Evolutionary conservation across 2,329 filamentous ascomycete species (phyloP).

Genomic region (Colletotrichum gigasporum): DNA sequence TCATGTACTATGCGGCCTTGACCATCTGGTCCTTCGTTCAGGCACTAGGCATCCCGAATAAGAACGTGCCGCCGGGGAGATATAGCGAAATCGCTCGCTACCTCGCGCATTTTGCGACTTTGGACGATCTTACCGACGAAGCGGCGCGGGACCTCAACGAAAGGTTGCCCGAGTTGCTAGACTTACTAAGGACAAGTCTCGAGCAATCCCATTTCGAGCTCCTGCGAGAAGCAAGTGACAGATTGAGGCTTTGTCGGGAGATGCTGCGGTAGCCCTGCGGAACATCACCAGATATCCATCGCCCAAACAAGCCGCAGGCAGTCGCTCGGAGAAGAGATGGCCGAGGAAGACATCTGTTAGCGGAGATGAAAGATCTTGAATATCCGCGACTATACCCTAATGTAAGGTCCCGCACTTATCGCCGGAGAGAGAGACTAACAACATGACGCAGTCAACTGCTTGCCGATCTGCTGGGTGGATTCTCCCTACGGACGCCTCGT

Average conservation of each 20-base stretch:
- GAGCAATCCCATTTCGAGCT: slow-evolving; percentile 69
- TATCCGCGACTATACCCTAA: no score
- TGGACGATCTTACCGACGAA: slow-evolving; percentile 75
- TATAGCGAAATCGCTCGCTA: slow-evolving; percentile 52
- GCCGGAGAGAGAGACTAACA: no score
- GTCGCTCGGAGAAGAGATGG: no score
- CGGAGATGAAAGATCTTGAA: no score
- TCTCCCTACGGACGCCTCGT: no score
- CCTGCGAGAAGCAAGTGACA: slow-evolving; percentile 77
- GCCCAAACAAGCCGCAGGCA: no score
- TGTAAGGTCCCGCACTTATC: no score
- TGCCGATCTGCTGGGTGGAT: no score
- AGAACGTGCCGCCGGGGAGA: slow-evolving; percentile 22
- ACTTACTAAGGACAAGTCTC: slow-evolving; percentile 53
- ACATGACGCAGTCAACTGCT: no score
- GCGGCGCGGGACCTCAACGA: slow-evolving; percentile 73
- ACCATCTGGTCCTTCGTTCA: slow-evolving; percentile 91
- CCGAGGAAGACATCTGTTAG: no score
- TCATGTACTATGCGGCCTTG: slow-evolving; percentile 86
- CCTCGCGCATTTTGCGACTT: slow-evolving; percentile 71
- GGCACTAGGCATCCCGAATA: slow-evolving; percentile 65
- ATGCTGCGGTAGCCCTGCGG: slow-evolving; percentile 38
- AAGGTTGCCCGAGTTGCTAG: slow-evolving; percentile 56
- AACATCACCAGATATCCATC: no score
- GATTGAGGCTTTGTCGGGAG: slow-evolving; percentile 76